phyloP scores from a whole-genome alignment of 2,329 filamentous ascomycete genomes.

The Dothideomycetes sp. region DNA sequence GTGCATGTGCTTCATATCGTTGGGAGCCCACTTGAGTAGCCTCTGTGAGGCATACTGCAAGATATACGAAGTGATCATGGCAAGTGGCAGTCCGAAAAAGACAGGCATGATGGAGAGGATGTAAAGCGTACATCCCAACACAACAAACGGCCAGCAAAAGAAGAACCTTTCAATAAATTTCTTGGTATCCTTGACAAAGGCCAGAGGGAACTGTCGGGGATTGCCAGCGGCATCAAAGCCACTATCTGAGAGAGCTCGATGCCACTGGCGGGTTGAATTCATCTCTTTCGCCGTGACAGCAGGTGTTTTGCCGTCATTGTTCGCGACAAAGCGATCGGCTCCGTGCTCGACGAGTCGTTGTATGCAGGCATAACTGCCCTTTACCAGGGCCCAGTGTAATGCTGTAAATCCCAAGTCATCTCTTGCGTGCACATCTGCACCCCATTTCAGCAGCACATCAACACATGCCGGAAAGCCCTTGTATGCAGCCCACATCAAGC shows the following conservation, averaged over 20 bases:
- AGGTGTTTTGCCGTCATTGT: conserved; percentile 82
- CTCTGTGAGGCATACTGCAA: conserved; percentile 72
- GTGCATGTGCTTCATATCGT: conserved; percentile 82
- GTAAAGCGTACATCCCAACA: conserved; percentile 62
- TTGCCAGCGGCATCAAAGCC: conserved; percentile 76
- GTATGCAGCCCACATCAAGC: conserved; percentile 97
- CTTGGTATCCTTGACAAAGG: conserved; percentile 66
- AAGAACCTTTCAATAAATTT: conserved; percentile 75
- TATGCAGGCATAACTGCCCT: conserved; percentile 80
- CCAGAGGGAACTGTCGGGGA: conserved; percentile 63
- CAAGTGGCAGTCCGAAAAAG: conserved; percentile 65
- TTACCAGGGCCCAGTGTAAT: conserved; percentile 92
- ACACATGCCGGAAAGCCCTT: conserved; percentile 91
- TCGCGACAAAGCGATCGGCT: conserved; percentile 84
- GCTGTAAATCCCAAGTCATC: conserved; percentile 93
- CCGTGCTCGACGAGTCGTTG: conserved; percentile 94
- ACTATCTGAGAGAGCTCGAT: conserved; percentile 69
- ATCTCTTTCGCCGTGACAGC: conserved; percentile 79
- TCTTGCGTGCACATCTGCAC: conserved; percentile 79
- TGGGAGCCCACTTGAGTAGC: conserved; percentile 70
- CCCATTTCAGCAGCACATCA: conserved; percentile 87
- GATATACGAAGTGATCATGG: conserved; percentile 55
- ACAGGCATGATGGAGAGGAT: conserved; percentile 66
- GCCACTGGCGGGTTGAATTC: conserved; percentile 75
- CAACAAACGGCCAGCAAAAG: conserved; percentile 77